Evolutionary conservation across 257 asterid species (phyloP).

Genomic region (Nicotiana undulata): DNA sequence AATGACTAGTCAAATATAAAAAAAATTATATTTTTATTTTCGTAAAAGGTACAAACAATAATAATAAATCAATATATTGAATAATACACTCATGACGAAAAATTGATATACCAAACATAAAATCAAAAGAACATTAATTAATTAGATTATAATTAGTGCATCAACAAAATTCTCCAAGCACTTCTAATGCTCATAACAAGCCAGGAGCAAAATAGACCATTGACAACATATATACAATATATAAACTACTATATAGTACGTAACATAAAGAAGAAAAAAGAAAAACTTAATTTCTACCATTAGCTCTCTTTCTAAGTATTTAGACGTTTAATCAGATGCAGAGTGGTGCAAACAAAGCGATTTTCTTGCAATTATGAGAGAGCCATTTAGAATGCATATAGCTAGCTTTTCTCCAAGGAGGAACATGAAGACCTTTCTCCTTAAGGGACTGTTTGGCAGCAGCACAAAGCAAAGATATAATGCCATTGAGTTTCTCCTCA

Average conservation of each 20-base stretch:
- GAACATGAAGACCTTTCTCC: slow-evolving; percentile 44
- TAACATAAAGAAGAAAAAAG: not conserved
- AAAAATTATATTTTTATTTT: no score
- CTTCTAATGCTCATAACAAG: not conserved
- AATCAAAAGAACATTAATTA: no score
- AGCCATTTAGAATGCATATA: slow-evolving; percentile 62
- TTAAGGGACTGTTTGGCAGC: slow-evolving; percentile 56
- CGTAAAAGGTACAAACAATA: no score
- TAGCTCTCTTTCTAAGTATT: not conserved
- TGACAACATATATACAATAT: not conserved
- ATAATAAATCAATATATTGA: not conserved
- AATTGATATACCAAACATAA: no score
- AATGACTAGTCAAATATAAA: no score
- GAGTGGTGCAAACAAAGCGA: not conserved
- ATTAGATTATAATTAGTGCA: not conserved
- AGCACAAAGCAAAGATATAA: slow-evolving; percentile 36
- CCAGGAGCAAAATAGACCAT: not conserved
- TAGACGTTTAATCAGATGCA: not conserved
- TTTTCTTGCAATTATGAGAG: slow-evolving; percentile 35
- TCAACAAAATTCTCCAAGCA: not conserved
- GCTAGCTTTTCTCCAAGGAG: slow-evolving; percentile 57
- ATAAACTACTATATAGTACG: not conserved
- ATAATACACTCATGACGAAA: not conserved
- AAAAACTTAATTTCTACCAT: not conserved
- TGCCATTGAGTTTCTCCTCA: slow-evolving; percentile 35